phyloP scores from a whole-genome alignment of 805 yeast genomes.

The Metschnikowia borealis region DNA sequence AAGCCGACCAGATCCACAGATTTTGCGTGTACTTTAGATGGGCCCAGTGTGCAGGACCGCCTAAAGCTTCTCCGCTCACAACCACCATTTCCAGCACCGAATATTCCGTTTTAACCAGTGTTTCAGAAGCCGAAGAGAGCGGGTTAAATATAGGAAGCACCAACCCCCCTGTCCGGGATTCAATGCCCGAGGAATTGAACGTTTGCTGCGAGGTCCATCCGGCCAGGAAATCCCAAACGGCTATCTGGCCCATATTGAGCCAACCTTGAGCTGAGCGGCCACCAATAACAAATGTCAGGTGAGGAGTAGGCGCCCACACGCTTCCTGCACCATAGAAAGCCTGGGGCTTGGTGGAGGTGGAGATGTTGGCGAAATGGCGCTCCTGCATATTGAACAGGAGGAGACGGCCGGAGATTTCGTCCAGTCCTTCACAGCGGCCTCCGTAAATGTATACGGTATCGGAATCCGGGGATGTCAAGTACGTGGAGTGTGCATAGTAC shows the following conservation, averaged over 20 bases:
- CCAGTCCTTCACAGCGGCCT: slow-evolving; percentile 33
- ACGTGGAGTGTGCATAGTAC: slow-evolving; percentile 35
- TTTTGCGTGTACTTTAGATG: slow-evolving; percentile 30
- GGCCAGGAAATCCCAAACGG: slow-evolving; percentile 63
- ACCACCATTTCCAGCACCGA: slow-evolving; percentile 43
- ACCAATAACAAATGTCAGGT: slow-evolving; percentile 55
- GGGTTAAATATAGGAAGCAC: slow-evolving; percentile 51
- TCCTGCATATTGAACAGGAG: slow-evolving; percentile 39
- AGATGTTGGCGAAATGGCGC: slow-evolving; percentile 33
- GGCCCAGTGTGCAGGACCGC: slow-evolving; percentile 41
- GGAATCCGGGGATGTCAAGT: slow-evolving; percentile 37
- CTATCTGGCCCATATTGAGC: slow-evolving; percentile 70
- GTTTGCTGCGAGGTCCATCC: slow-evolving; percentile 58
- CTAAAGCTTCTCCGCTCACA: slow-evolving; percentile 55
- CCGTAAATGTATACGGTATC: slow-evolving; percentile 52
- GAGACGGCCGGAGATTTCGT: slow-evolving; percentile 38
- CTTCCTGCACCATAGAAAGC: slow-evolving; percentile 51
- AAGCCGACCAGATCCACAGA: slow-evolving; percentile 37
- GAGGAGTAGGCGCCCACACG: slow-evolving; percentile 42
- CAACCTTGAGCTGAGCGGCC: slow-evolving; percentile 62
- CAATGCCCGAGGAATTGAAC: slow-evolving; percentile 29
- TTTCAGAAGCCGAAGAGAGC: slow-evolving; percentile 17
- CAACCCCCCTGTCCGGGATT: slow-evolving; percentile 51
- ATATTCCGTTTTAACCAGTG: slow-evolving; percentile 30
- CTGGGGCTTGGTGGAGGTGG: slow-evolving; percentile 52